Base-by-base conservation (phyloP, 2,329 filamentous ascomycete species). In the Fusarium pininemorale region DNA sequence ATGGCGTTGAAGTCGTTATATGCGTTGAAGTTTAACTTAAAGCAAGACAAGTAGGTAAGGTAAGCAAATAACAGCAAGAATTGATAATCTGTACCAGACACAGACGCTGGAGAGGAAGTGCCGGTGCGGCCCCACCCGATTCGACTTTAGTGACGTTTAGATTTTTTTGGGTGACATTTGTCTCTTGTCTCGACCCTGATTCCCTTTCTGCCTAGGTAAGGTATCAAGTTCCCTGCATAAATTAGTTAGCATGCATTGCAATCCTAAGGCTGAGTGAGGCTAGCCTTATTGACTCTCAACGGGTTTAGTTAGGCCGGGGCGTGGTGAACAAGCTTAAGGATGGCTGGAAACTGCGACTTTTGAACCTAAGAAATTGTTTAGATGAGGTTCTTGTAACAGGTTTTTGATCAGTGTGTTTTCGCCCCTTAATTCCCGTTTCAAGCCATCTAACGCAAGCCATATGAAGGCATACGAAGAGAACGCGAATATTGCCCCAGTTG, bases 141-240 rank as follows among this genome's bases (percentile, higher is more conserved):
- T 63, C 32, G n/a, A 53, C 32, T 38, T 62, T 69, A 39, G 66
- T 69, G 61, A 68, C 45, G 67, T 55, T 50, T 72, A 64, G 71
- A 72, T 65, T 74, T 72, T 74, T 67, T 39, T 53, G 56, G 63
- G 35, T 47, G 59, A 47, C 28, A 47, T 57, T 55, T 58, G 37
- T 39, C 37, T 35, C n/a, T 20, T 37, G 24, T 45, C 50, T 62
- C 24, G 30, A 44, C 50, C 48, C 50, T 56, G 18, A 56, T 37
- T 35, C n/a, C 14, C 30, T 39, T n/a, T 24, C 37, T 41, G 28
- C 45, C 28, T 62, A 68, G 32, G 32, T 35, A 35, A 68, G 32
- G 32, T 35, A 35, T 50, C 32, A 35, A 42, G 28, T 50, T 35
- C 35, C 37, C 28, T 53, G 37, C 42, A 55, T 62, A 38, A 20